Conservation (phyloP, 2,329 filamentous ascomycete genomes). For the Colletotrichum navitas region DNA sequence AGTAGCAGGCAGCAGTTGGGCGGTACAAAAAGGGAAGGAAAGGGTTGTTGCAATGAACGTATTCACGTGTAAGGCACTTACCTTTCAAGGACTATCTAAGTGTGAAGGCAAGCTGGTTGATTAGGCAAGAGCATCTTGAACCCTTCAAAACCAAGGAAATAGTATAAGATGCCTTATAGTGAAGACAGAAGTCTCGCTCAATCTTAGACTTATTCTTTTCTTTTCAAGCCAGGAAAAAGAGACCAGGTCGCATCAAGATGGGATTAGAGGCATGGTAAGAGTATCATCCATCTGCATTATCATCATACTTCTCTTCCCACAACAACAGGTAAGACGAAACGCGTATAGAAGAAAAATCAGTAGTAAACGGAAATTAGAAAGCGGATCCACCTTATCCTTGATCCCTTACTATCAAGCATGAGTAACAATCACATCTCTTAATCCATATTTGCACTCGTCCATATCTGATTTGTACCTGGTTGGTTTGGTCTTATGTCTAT, state of each 20-base stretch:
- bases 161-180: not conserved
- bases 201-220: not conserved
- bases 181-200: not conserved
- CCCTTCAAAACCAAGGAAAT: not conserved
- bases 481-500: not conserved
- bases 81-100: no score
- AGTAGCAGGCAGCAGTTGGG: not conserved
- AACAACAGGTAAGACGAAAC: not conserved
- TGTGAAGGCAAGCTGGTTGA: not conserved
- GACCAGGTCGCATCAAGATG: not conserved
- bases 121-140: no score
- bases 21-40: not conserved
- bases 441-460: not conserved
- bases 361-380: not conserved
- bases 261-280: not conserved
- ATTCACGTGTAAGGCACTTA: no score
- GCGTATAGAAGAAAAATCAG: not conserved
- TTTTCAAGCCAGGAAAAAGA: not conserved
- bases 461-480: not conserved
- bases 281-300: not conserved
- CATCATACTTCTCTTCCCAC: not conserved
- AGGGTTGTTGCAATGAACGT: not conserved
- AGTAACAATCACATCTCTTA: not conserved
- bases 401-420: not conserved
- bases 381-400: not conserved